phyloP scores from a whole-genome alignment of 805 yeast genomes.

The Lachancea quebecensis region DNA sequence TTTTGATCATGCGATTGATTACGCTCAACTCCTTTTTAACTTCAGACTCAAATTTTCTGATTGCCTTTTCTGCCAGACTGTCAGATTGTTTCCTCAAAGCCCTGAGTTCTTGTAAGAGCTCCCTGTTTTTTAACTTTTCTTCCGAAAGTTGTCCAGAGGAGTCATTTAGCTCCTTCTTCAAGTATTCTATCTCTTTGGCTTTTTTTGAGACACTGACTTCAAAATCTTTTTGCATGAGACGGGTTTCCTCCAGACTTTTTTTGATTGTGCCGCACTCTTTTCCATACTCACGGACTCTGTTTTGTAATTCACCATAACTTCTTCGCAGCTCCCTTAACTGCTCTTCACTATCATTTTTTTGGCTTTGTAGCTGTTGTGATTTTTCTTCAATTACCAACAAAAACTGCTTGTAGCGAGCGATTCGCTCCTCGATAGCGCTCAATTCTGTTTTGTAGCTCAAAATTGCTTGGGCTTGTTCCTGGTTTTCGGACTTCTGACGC shows the following conservation, averaged over 20 bases:
- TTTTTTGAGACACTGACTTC: conserved; percentile 20
- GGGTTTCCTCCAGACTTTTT: conserved; percentile 21
- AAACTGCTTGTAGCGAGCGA: conserved; percentile 20
- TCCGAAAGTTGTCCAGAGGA: conserved; percentile 42
- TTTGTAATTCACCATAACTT: conserved; percentile 16
- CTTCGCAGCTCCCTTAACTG: conserved; percentile 19
- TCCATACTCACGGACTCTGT: conserved; percentile 17
- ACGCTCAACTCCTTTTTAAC: background rate
- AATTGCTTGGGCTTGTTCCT: conserved; percentile 22
- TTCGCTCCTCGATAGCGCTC: conserved; percentile 15
- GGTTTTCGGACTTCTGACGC: conserved; percentile 23
- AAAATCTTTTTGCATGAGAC: conserved; percentile 17
- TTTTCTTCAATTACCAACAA: conserved; percentile 20
- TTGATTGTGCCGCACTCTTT: conserved; percentile 19
- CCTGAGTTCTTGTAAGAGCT: conserved; percentile 17
- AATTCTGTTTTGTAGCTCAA: conserved; percentile 18
- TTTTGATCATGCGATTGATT: background rate
- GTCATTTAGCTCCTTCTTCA: conserved; percentile 36
- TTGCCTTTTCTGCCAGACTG: background rate
- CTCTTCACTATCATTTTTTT: conserved; percentile 20
- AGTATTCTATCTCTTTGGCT: conserved; percentile 30
- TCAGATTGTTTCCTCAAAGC: conserved; percentile 1
- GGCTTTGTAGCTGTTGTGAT: conserved; percentile 17
- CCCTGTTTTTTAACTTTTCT: conserved; percentile 35
- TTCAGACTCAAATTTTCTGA: background rate